phyloP scores from a whole-genome alignment of 345 rosid genomes.

The Populus davidiana region DNA sequence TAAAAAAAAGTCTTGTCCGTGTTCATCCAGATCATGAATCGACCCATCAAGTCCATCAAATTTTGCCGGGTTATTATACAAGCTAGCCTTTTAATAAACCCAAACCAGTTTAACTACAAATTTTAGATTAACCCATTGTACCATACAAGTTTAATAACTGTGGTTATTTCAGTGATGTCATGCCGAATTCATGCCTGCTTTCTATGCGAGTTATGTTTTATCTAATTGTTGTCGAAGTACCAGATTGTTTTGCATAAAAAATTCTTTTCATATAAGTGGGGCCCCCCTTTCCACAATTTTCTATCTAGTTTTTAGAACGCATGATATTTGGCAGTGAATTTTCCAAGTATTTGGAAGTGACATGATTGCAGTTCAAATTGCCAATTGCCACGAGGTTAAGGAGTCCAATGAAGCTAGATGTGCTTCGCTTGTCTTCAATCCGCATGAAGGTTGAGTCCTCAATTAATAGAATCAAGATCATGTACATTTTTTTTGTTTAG shows the following conservation, averaged over 20 bases:
- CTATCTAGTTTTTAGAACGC: neutral
- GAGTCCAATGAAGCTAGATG: neutral
- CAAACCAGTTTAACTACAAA: no score
- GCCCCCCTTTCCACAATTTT: neutral
- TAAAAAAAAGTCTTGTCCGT: no score
- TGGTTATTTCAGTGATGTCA: neutral
- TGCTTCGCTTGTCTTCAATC: no score
- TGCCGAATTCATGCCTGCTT: neutral
- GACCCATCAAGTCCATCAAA: no score
- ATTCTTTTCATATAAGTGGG: neutral
- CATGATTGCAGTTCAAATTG: neutral
- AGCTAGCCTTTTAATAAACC: no score
- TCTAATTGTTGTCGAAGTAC: neutral
- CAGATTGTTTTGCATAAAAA: neutral
- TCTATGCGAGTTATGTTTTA: neutral
- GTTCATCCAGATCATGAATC: no score
- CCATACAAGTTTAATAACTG: no score
- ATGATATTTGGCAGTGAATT: neutral
- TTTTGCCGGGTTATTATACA: no score
- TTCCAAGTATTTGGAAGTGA: neutral
- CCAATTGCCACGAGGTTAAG: neutral
- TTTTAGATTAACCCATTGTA: no score
- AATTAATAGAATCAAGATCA: no score
- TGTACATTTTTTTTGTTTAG: no score
- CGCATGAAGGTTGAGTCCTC: no score